Evolutionary conservation across 225 moss, liverwort and hornwort genomes (phyloP).

Genomic region (Straminergon stramineum): DNA sequence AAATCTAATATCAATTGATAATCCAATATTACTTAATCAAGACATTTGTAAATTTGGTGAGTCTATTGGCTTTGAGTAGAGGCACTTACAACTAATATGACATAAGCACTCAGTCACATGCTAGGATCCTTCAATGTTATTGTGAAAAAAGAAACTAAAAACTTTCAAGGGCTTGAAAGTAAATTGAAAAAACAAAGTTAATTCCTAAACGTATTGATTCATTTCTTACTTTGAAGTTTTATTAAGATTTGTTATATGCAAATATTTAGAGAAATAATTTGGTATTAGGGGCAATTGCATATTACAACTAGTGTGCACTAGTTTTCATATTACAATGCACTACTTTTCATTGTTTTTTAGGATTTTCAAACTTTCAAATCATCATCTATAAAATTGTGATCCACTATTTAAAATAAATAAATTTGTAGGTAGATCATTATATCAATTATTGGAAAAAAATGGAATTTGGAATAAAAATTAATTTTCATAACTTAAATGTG

Average conservation of each 20-base stretch:
- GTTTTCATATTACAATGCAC: not conserved
- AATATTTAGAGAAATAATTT: not conserved
- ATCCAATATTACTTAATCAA: not conserved
- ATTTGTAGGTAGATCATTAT: not conserved
- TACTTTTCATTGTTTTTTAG: not conserved
- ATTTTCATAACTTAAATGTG: not conserved
- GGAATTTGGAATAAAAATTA: not conserved
- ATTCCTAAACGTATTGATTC: not conserved
- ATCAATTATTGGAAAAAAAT: not conserved
- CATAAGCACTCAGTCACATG: not conserved
- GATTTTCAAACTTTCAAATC: not conserved
- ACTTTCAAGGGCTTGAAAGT: not conserved
- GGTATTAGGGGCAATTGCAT: not conserved
- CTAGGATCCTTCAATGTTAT: not conserved
- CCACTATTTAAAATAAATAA: not conserved
- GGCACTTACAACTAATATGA: not conserved
- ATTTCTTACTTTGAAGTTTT: not conserved
- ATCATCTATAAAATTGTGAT: not conserved
- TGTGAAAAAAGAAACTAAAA: too few species aligned
- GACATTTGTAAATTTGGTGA: accelerated
- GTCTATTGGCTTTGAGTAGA: not conserved
- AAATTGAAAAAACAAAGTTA: not conserved
- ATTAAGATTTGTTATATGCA: not conserved
- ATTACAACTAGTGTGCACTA: not conserved
- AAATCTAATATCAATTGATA: not conserved